Conservation (phyloP, 306 rosid species). For the Inga laurina region DNA sequence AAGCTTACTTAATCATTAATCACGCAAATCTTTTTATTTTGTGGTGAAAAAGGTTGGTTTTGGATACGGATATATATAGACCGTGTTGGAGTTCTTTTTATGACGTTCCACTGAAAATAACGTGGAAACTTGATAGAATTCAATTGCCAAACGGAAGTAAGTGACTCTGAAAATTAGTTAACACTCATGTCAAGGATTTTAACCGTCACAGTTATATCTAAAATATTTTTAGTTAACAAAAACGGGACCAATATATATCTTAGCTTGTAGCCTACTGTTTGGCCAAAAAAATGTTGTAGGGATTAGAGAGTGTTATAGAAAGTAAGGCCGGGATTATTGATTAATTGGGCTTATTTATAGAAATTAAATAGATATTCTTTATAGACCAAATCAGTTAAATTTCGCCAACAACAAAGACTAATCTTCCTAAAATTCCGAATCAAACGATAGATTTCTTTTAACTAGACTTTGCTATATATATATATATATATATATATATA, state of each 20-base stretch:
- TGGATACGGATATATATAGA: not conserved
- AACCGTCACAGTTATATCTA: not conserved
- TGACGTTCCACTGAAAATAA: not conserved
- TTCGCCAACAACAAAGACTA: no score
- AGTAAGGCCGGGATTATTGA: not conserved
- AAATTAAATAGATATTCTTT: no score
- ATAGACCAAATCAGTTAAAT: no score
- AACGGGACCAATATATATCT: not conserved
- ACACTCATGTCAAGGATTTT: not conserved
- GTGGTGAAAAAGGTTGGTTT: not conserved
- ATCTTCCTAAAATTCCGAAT: no score
- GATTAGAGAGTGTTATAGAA: not conserved
- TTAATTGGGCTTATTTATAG: no score
- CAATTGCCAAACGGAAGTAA: not conserved
- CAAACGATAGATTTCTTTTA: no score
- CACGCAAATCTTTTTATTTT: not conserved
- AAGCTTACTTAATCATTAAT: not conserved
- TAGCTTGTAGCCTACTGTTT: not conserved
- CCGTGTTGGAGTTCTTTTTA: not conserved
- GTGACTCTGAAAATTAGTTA: not conserved
- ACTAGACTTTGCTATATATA: no score
- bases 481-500: no score
- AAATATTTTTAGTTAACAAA: not conserved
- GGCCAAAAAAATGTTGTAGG: not conserved
- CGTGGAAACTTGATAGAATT: not conserved